phyloP scores from a whole-genome alignment of 2,329 filamentous ascomycete genomes.

The Fusarium sp. region DNA sequence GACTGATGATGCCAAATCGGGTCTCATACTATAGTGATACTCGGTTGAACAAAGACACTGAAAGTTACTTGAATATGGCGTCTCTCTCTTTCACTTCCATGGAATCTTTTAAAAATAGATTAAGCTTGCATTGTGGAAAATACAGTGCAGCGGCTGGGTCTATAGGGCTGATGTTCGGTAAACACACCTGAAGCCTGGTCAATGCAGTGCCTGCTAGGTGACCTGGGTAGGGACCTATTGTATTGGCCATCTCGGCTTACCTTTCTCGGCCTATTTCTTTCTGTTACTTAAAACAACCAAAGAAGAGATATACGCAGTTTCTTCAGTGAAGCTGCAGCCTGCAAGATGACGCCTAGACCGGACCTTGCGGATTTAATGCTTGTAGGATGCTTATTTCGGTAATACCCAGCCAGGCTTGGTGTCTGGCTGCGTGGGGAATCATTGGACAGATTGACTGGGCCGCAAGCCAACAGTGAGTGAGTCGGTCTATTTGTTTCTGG shows the following conservation, averaged over 20 bases:
- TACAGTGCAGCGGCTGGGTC: too few relatives aligned
- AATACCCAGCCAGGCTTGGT: not conserved
- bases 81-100: not conserved
- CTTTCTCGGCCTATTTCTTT: not conserved
- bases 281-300: not conserved
- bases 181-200: not conserved
- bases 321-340: constrained; percentile 9
- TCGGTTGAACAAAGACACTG: not conserved
- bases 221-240: too few relatives aligned
- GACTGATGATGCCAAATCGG: not conserved
- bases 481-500: constrained; percentile 2
- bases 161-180: not conserved
- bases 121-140: not conserved
- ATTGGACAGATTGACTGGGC: constrained; percentile 17
- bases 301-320: not conserved
- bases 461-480: constrained; percentile 24
- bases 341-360: constrained; percentile 2
- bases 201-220: not conserved
- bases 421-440: constrained; percentile 2
- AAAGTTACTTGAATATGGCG: not conserved
- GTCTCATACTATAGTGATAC: too few relatives aligned
- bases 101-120: not conserved
- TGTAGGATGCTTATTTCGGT: constrained; percentile 3
- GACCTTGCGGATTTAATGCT: constrained; percentile 13
- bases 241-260: not conserved